Evolutionary conservation across 2,329 filamentous ascomycete genomes (phyloP).

Genomic region (Ophiostoma triangulosporum): DNA sequence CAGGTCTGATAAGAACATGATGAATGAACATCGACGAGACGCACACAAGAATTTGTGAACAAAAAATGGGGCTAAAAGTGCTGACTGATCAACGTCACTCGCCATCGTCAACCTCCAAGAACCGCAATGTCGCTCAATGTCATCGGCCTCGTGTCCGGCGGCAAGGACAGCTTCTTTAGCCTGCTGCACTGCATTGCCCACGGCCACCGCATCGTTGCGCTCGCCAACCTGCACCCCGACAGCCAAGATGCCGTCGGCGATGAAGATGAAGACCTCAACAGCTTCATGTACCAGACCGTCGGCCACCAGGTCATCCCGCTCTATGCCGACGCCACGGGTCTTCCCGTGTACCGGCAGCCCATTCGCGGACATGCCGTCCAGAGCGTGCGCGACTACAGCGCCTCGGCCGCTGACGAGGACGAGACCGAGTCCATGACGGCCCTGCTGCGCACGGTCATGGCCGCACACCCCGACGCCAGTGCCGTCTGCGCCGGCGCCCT

Average conservation of each 20-base stretch:
- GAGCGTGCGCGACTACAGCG: constrained; percentile 54
- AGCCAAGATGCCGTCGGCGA: constrained; percentile 16
- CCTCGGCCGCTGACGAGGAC: constrained; percentile 30
- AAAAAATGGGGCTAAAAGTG: no score
- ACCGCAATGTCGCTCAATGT: constrained; percentile 43
- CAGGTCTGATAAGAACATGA: no score
- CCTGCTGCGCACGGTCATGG: constrained; percentile 54
- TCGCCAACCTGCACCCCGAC: constrained; percentile 72
- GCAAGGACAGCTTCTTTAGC: constrained; percentile 93
- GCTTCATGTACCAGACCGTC: constrained; percentile 99
- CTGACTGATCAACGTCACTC: no score
- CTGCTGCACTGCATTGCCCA: constrained; percentile 80
- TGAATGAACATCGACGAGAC: no score
- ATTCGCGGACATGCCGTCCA: constrained; percentile 63
- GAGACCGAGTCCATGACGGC: constrained; percentile 81
- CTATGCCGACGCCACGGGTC: constrained; percentile 62
- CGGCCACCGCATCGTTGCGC: constrained; percentile 71
- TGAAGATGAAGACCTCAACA: constrained; percentile 62
- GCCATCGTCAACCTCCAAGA: no score
- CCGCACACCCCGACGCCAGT: constrained; percentile 63
- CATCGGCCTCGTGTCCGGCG: constrained; percentile 86
- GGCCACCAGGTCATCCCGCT: constrained; percentile 78
- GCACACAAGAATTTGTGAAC: no score
- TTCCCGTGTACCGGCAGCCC: constrained; percentile 71
- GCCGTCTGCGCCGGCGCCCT: constrained; percentile 87